Evolutionary conservation across 139 green algal genomes (phyloP).

Genomic region (Pleodorina starrii): DNA sequence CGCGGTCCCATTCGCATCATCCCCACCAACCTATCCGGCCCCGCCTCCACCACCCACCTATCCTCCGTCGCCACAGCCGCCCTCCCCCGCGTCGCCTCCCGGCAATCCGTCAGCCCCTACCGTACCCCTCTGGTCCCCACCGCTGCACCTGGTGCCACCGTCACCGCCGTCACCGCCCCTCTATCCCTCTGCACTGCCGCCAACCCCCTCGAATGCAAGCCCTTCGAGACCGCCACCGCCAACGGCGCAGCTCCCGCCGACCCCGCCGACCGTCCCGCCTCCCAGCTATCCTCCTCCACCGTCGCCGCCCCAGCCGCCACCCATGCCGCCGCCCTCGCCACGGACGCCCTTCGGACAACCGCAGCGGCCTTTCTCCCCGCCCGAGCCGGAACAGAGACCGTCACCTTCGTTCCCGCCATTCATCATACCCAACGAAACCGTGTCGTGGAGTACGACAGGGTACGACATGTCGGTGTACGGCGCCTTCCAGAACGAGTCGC

Average conservation of each 20-base stretch:
- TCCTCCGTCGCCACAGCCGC: neutral
- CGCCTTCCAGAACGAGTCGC: neutral
- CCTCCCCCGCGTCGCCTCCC: neutral
- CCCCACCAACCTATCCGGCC: neutral
- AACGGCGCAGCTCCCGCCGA: neutral
- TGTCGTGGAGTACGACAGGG: neutral
- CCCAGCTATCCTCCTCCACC: neutral
- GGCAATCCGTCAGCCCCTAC: neutral
- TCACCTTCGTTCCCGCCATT: neutral
- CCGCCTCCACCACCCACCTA: neutral
- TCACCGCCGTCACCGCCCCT: neutral
- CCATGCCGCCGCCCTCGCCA: no score
- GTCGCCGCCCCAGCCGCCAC: neutral
- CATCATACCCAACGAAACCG: neutral
- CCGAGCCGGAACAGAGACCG: neutral
- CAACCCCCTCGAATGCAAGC: neutral
- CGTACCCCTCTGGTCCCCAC: neutral
- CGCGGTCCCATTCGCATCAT: neutral
- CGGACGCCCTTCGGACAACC: neutral
- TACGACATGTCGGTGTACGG: constrained; percentile 37
- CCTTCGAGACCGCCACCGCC: neutral
- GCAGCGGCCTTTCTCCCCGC: neutral
- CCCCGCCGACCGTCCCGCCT: neutral
- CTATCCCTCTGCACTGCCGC: neutral
- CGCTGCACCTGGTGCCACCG: neutral